phyloP scores from a whole-genome alignment of 805 yeast genomes.

The Lachancea sp. region DNA sequence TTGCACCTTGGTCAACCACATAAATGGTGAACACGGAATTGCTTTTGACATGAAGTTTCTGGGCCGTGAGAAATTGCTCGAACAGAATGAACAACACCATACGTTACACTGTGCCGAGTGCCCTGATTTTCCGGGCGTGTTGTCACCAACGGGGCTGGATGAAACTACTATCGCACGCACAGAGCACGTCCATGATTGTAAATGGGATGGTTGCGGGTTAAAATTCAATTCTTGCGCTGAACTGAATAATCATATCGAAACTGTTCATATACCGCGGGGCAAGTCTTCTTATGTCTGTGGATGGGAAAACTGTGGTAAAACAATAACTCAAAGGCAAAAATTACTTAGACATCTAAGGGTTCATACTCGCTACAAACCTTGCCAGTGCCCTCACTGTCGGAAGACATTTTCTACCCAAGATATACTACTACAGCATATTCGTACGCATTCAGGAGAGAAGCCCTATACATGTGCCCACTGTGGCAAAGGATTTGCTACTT shows the following conservation, averaged over 20 bases:
- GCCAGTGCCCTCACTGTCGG: constrained; percentile 61
- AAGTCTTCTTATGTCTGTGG: constrained; percentile 60
- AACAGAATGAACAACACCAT: constrained; percentile 16
- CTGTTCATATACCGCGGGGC: constrained; percentile 68
- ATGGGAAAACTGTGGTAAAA: constrained; percentile 75
- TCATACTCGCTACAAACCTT: constrained; percentile 83
- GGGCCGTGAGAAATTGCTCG: constrained; percentile 15
- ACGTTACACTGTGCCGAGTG: constrained; percentile 13
- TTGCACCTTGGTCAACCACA: constrained; percentile 52
- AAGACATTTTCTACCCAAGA: constrained; percentile 70
- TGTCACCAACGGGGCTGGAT: neutral
- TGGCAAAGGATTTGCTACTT: constrained; percentile 72
- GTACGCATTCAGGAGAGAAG: constrained; percentile 85
- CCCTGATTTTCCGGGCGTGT: constrained; percentile 1
- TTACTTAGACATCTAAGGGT: constrained; percentile 77
- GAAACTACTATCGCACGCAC: neutral
- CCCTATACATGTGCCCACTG: constrained; percentile 74
- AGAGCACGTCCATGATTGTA: constrained; percentile 14
- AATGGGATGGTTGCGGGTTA: constrained; percentile 41
- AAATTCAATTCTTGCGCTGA: constrained; percentile 49
- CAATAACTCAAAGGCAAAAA: constrained; percentile 79
- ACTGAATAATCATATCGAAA: constrained; percentile 64
- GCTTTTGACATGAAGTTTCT: constrained; percentile 28
- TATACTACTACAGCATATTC: constrained; percentile 71
- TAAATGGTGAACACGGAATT: constrained; percentile 43